Evolutionary conservation across 2,329 filamentous ascomycete genomes (phyloP).

Genomic region (Microcyclospora tardicrescens): DNA sequence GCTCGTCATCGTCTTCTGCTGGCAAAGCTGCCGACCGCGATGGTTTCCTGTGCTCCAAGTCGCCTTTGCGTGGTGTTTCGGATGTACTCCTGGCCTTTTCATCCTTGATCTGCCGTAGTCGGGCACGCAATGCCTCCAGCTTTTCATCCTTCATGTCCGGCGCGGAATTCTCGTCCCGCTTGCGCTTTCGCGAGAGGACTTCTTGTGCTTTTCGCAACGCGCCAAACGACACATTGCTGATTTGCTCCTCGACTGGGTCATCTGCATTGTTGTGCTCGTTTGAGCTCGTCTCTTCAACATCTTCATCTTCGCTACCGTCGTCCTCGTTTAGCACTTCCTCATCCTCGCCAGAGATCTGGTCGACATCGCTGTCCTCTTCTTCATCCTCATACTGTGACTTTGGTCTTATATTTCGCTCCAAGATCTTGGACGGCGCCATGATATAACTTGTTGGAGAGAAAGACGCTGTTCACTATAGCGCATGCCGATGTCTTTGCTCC

Average conservation of each 20-base stretch:
- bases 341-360: conserved; percentile 18
- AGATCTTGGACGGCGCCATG: conserved; percentile 7
- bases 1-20: conserved; percentile 5
- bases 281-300: conserved; percentile 20
- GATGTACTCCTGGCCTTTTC: conserved; percentile 18
- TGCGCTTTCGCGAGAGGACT: conserved; percentile 39
- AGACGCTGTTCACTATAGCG: neutral
- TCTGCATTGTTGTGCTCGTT: conserved; percentile 26
- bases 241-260: conserved; percentile 30
- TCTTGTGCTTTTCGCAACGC: conserved; percentile 80
- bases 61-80: neutral
- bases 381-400: conserved; percentile 6
- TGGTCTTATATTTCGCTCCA: conserved; percentile 10
- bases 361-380: conserved; percentile 3
- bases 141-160: conserved; percentile 31
- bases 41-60: conserved; percentile 2
- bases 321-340: conserved; percentile 15
- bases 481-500: conserved; percentile 1
- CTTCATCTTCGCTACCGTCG: conserved; percentile 18
- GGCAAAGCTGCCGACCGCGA: neutral
- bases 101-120: conserved; percentile 32
- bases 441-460: neutral
- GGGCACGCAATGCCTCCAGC: conserved; percentile 31
- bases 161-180: conserved; percentile 26
- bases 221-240: conserved; percentile 66